Conservation (phyloP, 805 yeast species). For the Yamadazyma phyllophila region DNA sequence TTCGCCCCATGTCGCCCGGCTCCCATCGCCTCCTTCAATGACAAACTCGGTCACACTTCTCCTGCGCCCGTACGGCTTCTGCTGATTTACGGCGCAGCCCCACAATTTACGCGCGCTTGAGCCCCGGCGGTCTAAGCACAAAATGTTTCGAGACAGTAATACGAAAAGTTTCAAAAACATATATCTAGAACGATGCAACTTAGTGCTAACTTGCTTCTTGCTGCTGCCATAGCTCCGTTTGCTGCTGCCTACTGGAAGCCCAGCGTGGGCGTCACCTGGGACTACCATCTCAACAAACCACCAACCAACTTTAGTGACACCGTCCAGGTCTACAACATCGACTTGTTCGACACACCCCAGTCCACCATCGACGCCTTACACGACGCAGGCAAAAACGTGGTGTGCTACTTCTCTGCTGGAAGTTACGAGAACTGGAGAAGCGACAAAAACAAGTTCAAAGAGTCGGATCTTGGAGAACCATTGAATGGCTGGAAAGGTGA, state of each 20-base stretch:
- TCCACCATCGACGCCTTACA: slow-evolving; percentile 17
- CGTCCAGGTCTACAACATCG: slow-evolving; percentile 22
- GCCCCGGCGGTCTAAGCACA: not conserved
- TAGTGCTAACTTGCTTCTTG: no score
- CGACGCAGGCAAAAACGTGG: slow-evolving; percentile 18
- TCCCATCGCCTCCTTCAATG: no score
- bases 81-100: no score
- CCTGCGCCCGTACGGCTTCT: no score
- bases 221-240: not conserved
- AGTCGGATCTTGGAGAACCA: slow-evolving; percentile 20
- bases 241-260: slow-evolving; percentile 13
- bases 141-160: not conserved
- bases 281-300: slow-evolving; percentile 17
- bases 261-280: slow-evolving; percentile 18
- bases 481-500: slow-evolving; percentile 29
- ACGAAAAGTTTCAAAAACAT: not conserved
- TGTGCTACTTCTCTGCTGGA: slow-evolving; percentile 31
- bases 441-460: slow-evolving; percentile 18
- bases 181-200: no score
- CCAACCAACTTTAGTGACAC: slow-evolving; percentile 6
- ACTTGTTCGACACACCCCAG: slow-evolving; percentile 17
- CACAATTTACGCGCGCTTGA: not conserved
- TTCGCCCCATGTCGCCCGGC: no score
- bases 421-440: slow-evolving; percentile 27
- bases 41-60: no score